Evolutionary conservation across 1,284 basidiomycete genomes (phyloP).

Genomic region (Irpex sp.): DNA sequence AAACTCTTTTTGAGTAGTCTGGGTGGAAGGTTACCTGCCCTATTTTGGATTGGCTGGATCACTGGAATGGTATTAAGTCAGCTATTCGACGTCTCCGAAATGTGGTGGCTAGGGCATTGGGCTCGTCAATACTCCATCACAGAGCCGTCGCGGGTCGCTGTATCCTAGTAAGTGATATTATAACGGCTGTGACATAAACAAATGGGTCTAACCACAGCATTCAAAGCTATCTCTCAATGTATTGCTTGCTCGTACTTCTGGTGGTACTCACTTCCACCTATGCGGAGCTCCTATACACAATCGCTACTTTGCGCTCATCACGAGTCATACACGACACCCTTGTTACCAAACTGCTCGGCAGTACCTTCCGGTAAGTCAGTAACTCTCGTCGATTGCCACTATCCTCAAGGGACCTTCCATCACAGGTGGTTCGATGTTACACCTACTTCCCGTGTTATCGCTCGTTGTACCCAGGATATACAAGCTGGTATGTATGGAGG

Average conservation of each 20-base stretch:
- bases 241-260: background rate
- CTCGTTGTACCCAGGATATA: constrained; percentile 54
- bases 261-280: background rate
- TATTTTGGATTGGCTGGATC: constrained; percentile 32
- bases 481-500: constrained; percentile 25
- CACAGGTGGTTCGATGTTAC: constrained; percentile 35
- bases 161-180: constrained; percentile 25
- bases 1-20: constrained; percentile 26
- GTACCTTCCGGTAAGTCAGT: constrained; percentile 40
- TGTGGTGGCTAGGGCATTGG: constrained; percentile 25
- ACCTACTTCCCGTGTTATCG: constrained; percentile 48
- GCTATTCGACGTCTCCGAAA: constrained; percentile 19
- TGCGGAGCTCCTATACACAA: constrained; percentile 17
- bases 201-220: background rate
- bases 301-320: constrained; percentile 47
- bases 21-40: constrained; percentile 24
- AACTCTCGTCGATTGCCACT: background rate
- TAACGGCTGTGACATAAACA: background rate
- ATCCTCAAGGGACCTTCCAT: background rate
- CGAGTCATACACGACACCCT: constrained; percentile 52
- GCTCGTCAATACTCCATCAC: constrained; percentile 27
- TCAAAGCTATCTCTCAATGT: constrained; percentile 10
- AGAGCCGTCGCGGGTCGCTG: constrained; percentile 22
- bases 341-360: constrained; percentile 48
- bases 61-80: constrained; percentile 17